phyloP scores from a whole-genome alignment of 2,329 filamentous ascomycete species.

The Fusarium scirpi region DNA sequence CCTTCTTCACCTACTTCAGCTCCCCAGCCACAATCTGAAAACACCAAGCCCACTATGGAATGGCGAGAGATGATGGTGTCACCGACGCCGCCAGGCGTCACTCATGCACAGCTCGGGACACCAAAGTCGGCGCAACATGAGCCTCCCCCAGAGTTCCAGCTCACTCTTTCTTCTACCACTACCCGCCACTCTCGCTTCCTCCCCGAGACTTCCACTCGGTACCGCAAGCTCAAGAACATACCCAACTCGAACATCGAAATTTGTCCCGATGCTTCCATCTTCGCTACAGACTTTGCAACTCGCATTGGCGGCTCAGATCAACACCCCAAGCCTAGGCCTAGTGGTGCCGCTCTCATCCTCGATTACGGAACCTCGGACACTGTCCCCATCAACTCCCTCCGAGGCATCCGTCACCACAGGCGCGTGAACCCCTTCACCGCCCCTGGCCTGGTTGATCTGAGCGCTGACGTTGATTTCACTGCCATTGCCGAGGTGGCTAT shows the following conservation, averaged over 20 bases:
- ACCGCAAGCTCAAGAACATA: conserved; percentile 76
- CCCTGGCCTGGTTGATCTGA: conserved; percentile 88
- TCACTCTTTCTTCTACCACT: conserved; percentile 78
- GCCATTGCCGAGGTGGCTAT: conserved; percentile 86
- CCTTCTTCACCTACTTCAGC: conserved; percentile 49
- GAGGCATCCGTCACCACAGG: conserved; percentile 84
- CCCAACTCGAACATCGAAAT: conserved; percentile 85
- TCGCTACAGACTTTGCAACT: conserved; percentile 82
- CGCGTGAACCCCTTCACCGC: conserved; percentile 82
- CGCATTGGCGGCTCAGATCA: conserved; percentile 79
- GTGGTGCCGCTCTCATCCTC: conserved; percentile 91
- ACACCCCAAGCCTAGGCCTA: conserved; percentile 70
- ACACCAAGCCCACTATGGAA: conserved; percentile 62
- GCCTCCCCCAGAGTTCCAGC: conserved; percentile 83
- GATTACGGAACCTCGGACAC: conserved; percentile 88
- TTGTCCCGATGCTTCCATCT: conserved; percentile 86
- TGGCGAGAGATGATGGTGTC: conserved; percentile 88
- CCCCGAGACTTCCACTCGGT: conserved; percentile 83
- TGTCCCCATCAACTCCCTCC: conserved; percentile 88
- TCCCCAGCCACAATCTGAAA: conserved; percentile 51
- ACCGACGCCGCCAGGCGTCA: conserved; percentile 68
- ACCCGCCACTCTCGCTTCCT: conserved; percentile 89
- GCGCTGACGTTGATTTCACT: conserved; percentile 92
- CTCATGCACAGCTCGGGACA: conserved; percentile 66
- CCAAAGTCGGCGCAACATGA: conserved; percentile 64